Conservation (phyloP, 1,284 basidiomycete genomes). For the Apiotrichum sp. region DNA sequence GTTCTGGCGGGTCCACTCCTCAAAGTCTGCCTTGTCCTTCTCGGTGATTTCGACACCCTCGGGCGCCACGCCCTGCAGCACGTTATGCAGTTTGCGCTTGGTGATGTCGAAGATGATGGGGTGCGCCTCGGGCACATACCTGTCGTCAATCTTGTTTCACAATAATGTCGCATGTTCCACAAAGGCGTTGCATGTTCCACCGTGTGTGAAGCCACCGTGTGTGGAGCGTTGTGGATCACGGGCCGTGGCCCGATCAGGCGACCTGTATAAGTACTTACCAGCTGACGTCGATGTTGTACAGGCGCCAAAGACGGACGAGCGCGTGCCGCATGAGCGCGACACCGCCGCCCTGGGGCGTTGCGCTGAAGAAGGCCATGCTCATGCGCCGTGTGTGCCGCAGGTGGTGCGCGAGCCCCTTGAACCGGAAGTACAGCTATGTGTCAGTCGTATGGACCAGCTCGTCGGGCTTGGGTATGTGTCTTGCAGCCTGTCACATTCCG, state of each 20-base stretch:
- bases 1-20: constrained; percentile 67
- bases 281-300: constrained; percentile 67
- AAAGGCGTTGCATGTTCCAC: too few species aligned
- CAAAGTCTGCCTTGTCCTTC: constrained; percentile 66
- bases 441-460: not conserved
- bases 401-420: constrained; percentile 70
- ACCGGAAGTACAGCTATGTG: constrained; percentile 26
- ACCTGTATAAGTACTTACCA: constrained; percentile 53
- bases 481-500: too few species aligned
- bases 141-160: constrained; percentile 29
- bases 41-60: constrained; percentile 66
- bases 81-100: constrained; percentile 64
- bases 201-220: too few species aligned
- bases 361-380: constrained; percentile 84
- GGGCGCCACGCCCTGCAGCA: constrained; percentile 61
- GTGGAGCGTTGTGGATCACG: too few species aligned
- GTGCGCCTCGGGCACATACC: constrained; percentile 74
- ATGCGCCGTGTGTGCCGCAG: constrained; percentile 57
- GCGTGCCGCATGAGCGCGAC: constrained; percentile 88
- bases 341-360: constrained; percentile 85
- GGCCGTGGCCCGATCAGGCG: too few species aligned
- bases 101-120: constrained; percentile 81
- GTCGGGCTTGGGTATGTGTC: too few species aligned
- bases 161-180: too few species aligned
- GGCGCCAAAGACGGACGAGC: constrained; percentile 68